A percentile compares a stretch with the other conserved stretches of the same genome.
Evolutionary conservation across 2,329 filamentous ascomycete genomes (phyloP).

Genomic region (Rhexocercosporidium sp.): DNA sequence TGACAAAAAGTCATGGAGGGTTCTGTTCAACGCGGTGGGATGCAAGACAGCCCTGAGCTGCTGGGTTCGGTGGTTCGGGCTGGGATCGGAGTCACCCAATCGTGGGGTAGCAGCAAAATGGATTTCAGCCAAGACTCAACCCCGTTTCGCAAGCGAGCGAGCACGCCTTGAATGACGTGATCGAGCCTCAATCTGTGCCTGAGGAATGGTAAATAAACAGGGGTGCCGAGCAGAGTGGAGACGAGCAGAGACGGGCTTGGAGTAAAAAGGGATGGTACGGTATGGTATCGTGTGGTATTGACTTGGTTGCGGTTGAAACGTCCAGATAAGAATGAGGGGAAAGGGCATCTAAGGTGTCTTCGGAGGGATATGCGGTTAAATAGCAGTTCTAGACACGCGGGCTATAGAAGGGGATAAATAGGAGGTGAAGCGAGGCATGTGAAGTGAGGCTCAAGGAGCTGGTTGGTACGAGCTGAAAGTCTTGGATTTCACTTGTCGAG

Average conservation of each 20-base stretch:
- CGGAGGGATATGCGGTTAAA: no score
- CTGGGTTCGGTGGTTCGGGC: background rate
- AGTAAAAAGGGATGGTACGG: no score
- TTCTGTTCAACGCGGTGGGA: background rate
- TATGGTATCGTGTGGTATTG: no score
- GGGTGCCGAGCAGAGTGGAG: background rate
- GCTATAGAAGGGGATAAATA: no score
- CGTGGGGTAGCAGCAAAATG: slow-evolving; percentile 11
- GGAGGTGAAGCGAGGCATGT: background rate
- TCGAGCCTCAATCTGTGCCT: slow-evolving; percentile 14
- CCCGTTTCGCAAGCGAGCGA: background rate
- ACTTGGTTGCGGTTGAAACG: background rate
- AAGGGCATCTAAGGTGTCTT: no score
- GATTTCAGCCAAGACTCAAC: background rate
- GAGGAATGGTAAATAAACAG: background rate
- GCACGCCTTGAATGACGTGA: slow-evolving; percentile 16
- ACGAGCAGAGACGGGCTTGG: no score
- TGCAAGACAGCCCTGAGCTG: background rate
- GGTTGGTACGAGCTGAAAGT: background rate
- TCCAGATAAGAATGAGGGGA: no score
- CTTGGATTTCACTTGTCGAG: background rate
- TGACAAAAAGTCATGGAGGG: background rate
- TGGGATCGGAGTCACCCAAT: slow-evolving; percentile 14
- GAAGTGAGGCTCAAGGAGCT: background rate
- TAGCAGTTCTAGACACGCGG: no score